Percentiles rank a stretch among this genome's conserved stretches.
phyloP scores from a whole-genome alignment of 345 rosid species.

The Schrenkiella parvula region DNA sequence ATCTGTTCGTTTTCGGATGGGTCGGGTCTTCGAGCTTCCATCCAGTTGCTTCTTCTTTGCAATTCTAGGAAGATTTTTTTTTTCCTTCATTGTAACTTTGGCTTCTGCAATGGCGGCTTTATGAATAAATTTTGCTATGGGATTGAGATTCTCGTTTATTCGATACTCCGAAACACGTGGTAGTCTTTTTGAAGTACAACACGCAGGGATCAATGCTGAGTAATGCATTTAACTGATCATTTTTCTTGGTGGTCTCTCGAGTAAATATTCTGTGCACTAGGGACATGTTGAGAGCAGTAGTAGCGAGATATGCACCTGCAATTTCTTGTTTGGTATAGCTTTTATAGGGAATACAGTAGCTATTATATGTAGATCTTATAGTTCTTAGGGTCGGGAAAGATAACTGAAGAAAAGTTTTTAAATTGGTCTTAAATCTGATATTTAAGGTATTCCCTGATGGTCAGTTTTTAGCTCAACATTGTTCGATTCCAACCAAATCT shows the following conservation, averaged over 20 bases:
- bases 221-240: not conserved
- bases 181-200: not conserved
- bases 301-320: not conserved
- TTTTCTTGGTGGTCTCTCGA: not conserved
- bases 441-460: not conserved
- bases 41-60: conserved; percentile 2
- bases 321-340: not conserved
- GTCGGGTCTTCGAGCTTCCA: not conserved
- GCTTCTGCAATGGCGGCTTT: not conserved
- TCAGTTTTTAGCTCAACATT: not conserved
- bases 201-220: not conserved
- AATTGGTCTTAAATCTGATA: not conserved
- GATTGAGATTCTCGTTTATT: not conserved
- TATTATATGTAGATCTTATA: not conserved
- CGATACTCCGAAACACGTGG: not conserved
- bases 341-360: not conserved
- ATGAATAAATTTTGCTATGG: not conserved
- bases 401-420: not conserved
- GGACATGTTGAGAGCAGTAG: not conserved
- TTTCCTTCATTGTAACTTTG: not conserved
- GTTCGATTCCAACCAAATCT: not conserved
- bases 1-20: conserved; percentile 14
- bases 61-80: not conserved
- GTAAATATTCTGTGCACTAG: not conserved
- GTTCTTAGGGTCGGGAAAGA: not conserved